phyloP scores from a whole-genome alignment of 352 stramenopile species.

The Pythium coloratum region DNA sequence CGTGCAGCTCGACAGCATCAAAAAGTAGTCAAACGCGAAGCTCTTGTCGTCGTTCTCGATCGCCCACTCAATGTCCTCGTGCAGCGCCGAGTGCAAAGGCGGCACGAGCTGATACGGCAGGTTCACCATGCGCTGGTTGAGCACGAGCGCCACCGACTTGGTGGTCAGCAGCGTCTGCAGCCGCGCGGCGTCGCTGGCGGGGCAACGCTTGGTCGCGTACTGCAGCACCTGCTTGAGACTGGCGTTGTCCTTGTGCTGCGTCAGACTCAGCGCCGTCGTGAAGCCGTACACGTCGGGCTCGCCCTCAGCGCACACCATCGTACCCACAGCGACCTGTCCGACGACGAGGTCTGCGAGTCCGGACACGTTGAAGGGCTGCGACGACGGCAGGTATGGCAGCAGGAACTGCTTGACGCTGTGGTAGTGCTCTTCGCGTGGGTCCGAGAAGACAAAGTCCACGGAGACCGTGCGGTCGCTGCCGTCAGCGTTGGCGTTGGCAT shows the following conservation, averaged over 20 bases:
- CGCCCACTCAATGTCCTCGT: conserved; percentile 87
- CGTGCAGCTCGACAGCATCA: conserved; percentile 69
- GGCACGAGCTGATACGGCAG: conserved; percentile 85
- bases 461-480: conserved; percentile 43
- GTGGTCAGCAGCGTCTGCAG: conserved; percentile 63
- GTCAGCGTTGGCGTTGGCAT: conserved; percentile 1
- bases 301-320: conserved; percentile 80
- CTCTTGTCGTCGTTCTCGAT: conserved; percentile 69
- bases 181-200: conserved; percentile 37
- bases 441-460: conserved; percentile 85
- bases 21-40: conserved; percentile 84
- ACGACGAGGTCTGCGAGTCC: conserved; percentile 77
- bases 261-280: conserved; percentile 75
- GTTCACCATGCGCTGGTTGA: conserved; percentile 89
- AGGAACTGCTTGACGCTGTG: conserved; percentile 89
- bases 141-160: conserved; percentile 64
- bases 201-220: conserved; percentile 79
- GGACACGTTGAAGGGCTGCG: conserved; percentile 82
- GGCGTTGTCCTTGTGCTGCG: conserved; percentile 44
- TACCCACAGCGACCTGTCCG: conserved; percentile 66
- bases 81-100: conserved; percentile 72
- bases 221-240: conserved; percentile 77
- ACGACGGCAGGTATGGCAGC: conserved; percentile 65
- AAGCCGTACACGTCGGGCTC: conserved; percentile 87
- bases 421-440: conserved; percentile 79